Conservation (phyloP, 306 rosid species). For the Prunus campanulata region DNA sequence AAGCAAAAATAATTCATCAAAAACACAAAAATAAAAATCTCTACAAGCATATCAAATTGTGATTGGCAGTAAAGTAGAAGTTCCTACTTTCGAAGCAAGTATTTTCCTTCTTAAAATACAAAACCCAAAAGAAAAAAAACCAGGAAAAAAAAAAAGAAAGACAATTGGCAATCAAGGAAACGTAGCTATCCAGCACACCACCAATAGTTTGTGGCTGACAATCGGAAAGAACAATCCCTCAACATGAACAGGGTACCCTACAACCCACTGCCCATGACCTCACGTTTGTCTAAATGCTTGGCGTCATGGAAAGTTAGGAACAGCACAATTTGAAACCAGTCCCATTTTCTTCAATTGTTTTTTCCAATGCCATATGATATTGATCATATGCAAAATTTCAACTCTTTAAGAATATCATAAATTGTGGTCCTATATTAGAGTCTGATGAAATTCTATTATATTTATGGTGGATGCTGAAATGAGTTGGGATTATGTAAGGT, state of each 20-base stretch:
- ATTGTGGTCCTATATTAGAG: no score
- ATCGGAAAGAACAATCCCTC: constrained; percentile 1
- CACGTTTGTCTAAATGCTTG: background rate
- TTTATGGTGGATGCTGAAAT: no score
- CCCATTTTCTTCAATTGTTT: background rate
- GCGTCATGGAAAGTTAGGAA: background rate
- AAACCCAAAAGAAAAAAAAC: background rate
- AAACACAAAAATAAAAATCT: no score
- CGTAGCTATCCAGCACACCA: background rate
- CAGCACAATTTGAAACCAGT: background rate
- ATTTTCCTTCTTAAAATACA: background rate
- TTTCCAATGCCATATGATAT: no score
- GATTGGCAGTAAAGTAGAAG: no score
- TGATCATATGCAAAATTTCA: no score
- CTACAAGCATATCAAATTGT: no score
- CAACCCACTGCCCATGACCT: background rate
- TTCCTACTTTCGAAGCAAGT: no score
- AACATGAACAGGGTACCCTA: background rate
- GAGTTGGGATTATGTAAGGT: background rate
- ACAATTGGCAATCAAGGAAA: background rate
- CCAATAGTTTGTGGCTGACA: constrained; percentile 7
- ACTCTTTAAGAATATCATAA: no score
- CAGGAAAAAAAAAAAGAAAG: background rate
- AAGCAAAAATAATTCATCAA: no score
- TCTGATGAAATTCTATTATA: no score